These are phyloP conservation scores for Xylaria sp. DNA, from an alignment of 2,329 filamentous ascomycete species.

Conservation along the genomic window DNA sequence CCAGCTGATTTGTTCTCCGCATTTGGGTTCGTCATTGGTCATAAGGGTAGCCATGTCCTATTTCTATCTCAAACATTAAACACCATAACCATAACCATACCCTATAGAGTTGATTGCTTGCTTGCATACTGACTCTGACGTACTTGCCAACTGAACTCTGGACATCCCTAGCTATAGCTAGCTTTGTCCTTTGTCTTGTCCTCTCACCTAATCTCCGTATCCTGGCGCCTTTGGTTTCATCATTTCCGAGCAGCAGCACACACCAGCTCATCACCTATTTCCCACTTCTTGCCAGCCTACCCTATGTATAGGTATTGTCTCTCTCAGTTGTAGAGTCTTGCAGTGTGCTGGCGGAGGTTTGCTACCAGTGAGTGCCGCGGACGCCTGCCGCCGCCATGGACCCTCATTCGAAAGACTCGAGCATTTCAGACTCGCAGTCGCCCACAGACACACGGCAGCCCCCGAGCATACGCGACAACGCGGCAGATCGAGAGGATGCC, in stretches of 20 bases:
- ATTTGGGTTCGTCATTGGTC: constrained; percentile 25
- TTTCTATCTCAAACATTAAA: constrained; percentile 1
- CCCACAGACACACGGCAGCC: constrained; percentile 63
- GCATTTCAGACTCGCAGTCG: constrained; percentile 54
- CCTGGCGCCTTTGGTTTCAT: constrained; percentile 6
- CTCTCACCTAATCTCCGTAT: constrained; percentile 19
- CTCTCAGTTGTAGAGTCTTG: constrained; percentile 24
- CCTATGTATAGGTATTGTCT: constrained; percentile 37
- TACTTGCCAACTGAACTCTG: constrained; percentile 4
- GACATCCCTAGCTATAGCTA: constrained; percentile 8
- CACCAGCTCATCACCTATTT: not conserved
- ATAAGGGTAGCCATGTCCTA: constrained; percentile 3
- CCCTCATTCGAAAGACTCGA: constrained; percentile 53
- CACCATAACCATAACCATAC: not conserved
- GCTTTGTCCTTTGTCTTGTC: constrained; percentile 13
- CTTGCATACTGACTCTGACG: no score
- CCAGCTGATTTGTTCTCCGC: constrained; percentile 29
- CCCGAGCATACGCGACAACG: constrained; percentile 48
- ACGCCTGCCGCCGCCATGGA: constrained; percentile 56
- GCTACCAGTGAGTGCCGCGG: constrained; percentile 33
- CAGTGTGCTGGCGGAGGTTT: constrained; percentile 36
- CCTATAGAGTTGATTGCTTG: not conserved
- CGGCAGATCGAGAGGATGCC: constrained; percentile 57
- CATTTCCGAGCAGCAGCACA: constrained; percentile 17
- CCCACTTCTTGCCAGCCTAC: not conserved